Evolutionary conservation across 2,329 filamentous ascomycete genomes (phyloP).

Genomic region (Epicoccum nigrum): DNA sequence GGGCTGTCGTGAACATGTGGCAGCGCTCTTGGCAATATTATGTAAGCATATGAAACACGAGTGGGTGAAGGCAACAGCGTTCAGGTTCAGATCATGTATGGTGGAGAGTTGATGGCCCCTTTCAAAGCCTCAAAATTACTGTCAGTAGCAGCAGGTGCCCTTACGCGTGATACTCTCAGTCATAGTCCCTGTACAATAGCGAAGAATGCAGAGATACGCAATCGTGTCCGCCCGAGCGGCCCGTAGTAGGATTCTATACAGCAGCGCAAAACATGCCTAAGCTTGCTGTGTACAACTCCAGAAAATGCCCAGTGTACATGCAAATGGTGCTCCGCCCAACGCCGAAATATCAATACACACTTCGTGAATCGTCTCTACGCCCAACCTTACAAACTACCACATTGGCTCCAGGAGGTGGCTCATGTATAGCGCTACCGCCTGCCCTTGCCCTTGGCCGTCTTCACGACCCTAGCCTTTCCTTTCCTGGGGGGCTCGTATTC

Average conservation of each 20-base stretch:
- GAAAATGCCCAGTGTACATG: slow-evolving; percentile 23
- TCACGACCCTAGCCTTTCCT: slow-evolving; percentile 50
- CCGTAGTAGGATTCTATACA: slow-evolving; percentile 4
- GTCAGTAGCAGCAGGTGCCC: too few species aligned
- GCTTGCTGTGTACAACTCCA: slow-evolving; percentile 22
- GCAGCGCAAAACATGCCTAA: not conserved
- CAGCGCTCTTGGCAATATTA: not conserved
- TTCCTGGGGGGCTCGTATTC: slow-evolving; percentile 56
- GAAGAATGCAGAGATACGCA: not conserved
- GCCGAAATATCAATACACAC: slow-evolving; percentile 27
- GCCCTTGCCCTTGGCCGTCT: slow-evolving; percentile 38
- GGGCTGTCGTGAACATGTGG: not conserved
- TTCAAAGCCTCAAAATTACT: too few species aligned
- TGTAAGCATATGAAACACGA: too few species aligned
- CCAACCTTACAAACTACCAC: not conserved
- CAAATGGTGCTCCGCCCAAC: slow-evolving; percentile 30
- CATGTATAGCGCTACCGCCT: slow-evolving; percentile 21
- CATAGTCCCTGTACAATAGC: too few species aligned
- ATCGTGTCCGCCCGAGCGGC: not conserved
- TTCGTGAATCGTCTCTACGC: slow-evolving; percentile 28
- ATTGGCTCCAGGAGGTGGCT: not conserved
- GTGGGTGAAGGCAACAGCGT: too few species aligned
- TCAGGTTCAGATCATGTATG: too few species aligned
- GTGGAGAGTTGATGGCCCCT: too few species aligned
- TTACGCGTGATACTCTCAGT: too few species aligned